Evolutionary conservation across 345 rosid genomes (phyloP).

Genomic region (Pelargonium nanum): DNA sequence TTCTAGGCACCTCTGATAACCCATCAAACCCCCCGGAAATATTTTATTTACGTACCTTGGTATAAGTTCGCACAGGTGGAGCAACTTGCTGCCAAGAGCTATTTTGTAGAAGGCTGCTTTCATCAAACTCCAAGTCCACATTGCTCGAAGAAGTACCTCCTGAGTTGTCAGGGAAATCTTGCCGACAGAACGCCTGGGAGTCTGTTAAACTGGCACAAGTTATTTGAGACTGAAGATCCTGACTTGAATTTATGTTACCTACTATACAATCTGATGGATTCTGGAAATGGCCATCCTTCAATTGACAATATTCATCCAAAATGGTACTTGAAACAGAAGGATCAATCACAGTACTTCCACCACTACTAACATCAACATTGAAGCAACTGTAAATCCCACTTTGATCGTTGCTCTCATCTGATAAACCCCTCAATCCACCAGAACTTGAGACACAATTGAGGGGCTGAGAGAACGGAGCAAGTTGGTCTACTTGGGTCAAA

Average conservation of each 20-base stretch:
- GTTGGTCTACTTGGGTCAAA: constrained; percentile 36
- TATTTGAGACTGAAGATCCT: constrained; percentile 94
- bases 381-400: constrained; percentile 53
- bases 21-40: no score
- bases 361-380: constrained; percentile 50
- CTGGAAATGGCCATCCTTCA: constrained; percentile 59
- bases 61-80: constrained; percentile 74
- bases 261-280: constrained; percentile 61
- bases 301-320: constrained; percentile 59
- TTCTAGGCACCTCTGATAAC: no score
- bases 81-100: constrained; percentile 74
- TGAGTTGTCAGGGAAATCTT: constrained; percentile 68
- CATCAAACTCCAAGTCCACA: constrained; percentile 74
- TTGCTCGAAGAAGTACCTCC: constrained; percentile 92
- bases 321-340: constrained; percentile 65
- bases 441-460: constrained; percentile 17
- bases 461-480: constrained; percentile 47
- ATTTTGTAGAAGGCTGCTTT: constrained; percentile 50
- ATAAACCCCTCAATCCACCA: constrained; percentile 36
- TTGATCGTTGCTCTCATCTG: constrained; percentile 51
- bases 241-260: constrained; percentile 59
- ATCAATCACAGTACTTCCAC: constrained; percentile 52
- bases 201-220: constrained; percentile 83
- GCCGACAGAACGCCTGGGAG: constrained; percentile 64
- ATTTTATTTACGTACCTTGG: constrained; percentile 46